A percentile compares a stretch with the other conserved stretches of the same genome.
These are phyloP conservation scores for Cephaloascus albidus DNA, from an alignment of 805 yeast species.

Conservation along the genomic window DNA sequence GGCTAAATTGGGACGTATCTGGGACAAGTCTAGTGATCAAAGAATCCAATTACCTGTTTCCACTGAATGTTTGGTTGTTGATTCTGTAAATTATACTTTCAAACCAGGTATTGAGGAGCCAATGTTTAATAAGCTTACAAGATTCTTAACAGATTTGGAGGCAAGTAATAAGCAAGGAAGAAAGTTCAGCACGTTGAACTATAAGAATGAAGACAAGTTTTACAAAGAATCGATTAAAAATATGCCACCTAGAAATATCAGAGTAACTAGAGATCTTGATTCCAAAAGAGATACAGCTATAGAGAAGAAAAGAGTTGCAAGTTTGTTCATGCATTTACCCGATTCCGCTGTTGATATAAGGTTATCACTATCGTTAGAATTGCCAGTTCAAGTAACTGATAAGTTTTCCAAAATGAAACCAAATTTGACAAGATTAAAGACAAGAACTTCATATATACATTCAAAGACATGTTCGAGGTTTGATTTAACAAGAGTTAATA, in stretches of 20 bases:
- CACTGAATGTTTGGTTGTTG: slow-evolving; percentile 57
- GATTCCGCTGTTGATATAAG: slow-evolving; percentile 71
- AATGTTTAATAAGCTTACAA: slow-evolving; percentile 48
- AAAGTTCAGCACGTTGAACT: slow-evolving; percentile 50
- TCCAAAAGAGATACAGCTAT: slow-evolving; percentile 69
- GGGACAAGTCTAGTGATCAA: slow-evolving; percentile 53
- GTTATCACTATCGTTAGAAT: slow-evolving; percentile 66
- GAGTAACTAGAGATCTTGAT: slow-evolving; percentile 59
- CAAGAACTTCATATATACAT: slow-evolving; percentile 65
- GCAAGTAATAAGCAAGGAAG: slow-evolving; percentile 37
- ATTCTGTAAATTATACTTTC: slow-evolving; percentile 45
- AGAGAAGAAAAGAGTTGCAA: slow-evolving; percentile 66
- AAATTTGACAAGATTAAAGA: slow-evolving; percentile 54
- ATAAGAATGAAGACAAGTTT: slow-evolving; percentile 54
- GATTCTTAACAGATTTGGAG: slow-evolving; percentile 46
- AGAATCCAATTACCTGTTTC: slow-evolving; percentile 58
- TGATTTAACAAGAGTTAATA: slow-evolving; percentile 56
- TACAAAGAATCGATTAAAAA: slow-evolving; percentile 55
- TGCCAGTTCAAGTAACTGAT: slow-evolving; percentile 56
- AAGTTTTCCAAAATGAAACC: slow-evolving; percentile 45
- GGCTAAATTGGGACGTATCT: slow-evolving; percentile 63
- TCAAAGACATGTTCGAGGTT: slow-evolving; percentile 64
- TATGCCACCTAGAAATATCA: slow-evolving; percentile 52
- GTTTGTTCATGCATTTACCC: slow-evolving; percentile 64
- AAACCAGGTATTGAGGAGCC: slow-evolving; percentile 59